phyloP scores from a whole-genome alignment of 2,329 filamentous ascomycete species.

The Aspergillus piperis region DNA sequence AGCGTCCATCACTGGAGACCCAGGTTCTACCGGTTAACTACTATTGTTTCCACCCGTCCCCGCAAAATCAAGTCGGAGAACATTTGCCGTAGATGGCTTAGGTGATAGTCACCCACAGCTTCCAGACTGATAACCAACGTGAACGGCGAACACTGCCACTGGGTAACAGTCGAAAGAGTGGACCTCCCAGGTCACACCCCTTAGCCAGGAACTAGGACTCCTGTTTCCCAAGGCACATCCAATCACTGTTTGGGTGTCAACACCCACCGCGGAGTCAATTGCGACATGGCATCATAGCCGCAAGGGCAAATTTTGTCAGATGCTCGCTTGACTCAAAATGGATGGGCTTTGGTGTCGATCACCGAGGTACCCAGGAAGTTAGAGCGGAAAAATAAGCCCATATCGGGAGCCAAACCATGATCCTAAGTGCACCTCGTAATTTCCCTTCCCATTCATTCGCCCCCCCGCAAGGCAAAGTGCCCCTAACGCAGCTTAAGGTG shows the following conservation, averaged over 20 bases:
- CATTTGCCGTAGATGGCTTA: slow-evolving; percentile 1
- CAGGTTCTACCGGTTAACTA: background rate
- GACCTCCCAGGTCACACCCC: background rate
- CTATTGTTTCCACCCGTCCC: background rate
- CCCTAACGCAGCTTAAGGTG: slow-evolving; percentile 10
- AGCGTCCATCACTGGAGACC: background rate
- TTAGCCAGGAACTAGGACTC: slow-evolving; percentile 13
- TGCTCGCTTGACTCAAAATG: slow-evolving; percentile 10
- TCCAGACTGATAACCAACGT: background rate
- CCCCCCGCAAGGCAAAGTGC: slow-evolving; percentile 12
- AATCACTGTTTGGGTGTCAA: background rate
- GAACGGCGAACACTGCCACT: background rate
- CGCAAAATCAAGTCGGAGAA: background rate
- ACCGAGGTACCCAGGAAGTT: slow-evolving; percentile 11
- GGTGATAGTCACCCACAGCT: background rate
- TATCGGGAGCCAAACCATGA: slow-evolving; percentile 10
- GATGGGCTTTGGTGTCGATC: slow-evolving; percentile 14
- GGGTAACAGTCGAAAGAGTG: background rate
- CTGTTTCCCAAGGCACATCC: slow-evolving; percentile 1
- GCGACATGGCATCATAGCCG: slow-evolving; percentile 5
- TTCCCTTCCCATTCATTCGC: slow-evolving; percentile 14
- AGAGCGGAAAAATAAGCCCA: slow-evolving; percentile 8
- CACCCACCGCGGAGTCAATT: slow-evolving; percentile 8
- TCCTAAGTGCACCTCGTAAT: slow-evolving; percentile 18
- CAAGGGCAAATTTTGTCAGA: slow-evolving; percentile 6